Evolutionary conservation across 1,284 basidiomycete genomes (phyloP), one percentile per base, ranked within the genome.

Genomic region (Marasmius fiardii): DNA sequence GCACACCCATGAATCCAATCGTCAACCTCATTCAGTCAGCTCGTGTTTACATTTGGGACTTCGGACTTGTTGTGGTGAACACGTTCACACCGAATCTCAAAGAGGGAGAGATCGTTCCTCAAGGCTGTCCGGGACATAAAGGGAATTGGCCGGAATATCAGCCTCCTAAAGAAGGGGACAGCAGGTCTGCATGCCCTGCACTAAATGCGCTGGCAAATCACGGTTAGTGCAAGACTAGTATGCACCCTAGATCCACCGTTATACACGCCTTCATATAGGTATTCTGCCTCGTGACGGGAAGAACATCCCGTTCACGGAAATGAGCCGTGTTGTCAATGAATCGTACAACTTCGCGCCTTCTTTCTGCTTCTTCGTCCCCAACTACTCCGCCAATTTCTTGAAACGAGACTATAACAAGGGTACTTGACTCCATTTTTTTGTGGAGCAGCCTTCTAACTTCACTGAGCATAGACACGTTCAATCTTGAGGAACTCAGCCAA

Each of bases 161-260:
- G 1, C 67, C 83, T 3, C 80, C 86, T 0, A 70, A 68, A 58
- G 75, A 81, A 20, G 80, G 78, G 0, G 88, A 90, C 60, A 89
- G 87, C 62, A 74, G 88, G 5, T 81, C 79, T 60, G 77, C 81
- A 4, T 91, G 88, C 61, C 88, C 88, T 2, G 85, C 79, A 2
- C 67, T 91, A 58, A 91, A 91, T 61, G 84, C 86, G 0, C 73
- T 91, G 79, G 85, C 87, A 5, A 88, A 89, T 67, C 87, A 88
- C 57, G 88, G 86, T 87, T 58, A 44, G 78, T 69, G 2, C 18
- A 7, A 37, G 21, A 34, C 48, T 37, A 20, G 24, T 21, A 18
- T 45, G 31, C 37, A 23, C 10, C 51, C n/a, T 16, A 43, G 3
- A 23, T 33, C 35, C 34, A 35, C 33, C 49, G 21, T 53, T 33